Conservation (phyloP, 305 asterid genomes). For the Fraxinus baroniana region DNA sequence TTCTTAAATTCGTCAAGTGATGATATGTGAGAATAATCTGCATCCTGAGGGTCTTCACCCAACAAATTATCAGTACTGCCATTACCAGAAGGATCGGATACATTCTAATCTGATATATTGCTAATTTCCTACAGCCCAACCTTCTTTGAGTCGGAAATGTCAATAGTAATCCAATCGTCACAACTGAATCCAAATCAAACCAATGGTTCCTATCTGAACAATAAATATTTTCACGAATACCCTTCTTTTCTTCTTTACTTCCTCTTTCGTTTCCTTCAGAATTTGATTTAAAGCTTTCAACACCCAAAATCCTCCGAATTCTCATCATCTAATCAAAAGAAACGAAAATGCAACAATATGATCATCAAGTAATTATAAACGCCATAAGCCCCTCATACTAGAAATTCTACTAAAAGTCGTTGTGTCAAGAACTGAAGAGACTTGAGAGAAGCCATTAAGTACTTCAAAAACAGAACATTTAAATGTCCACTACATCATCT, state of each 20-base stretch:
- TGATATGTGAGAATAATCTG: conserved; percentile 59
- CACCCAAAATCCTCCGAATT: conserved; percentile 16
- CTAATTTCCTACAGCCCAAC: conserved; percentile 14
- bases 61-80: conserved; percentile 16
- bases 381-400: background rate
- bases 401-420: background rate
- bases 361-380: background rate
- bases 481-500: background rate
- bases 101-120: conserved; percentile 9
- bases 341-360: background rate
- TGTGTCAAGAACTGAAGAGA: background rate
- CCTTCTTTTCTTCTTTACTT: conserved; percentile 26
- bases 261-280: conserved; percentile 9
- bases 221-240: background rate
- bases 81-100: conserved; percentile 3
- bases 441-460: background rate
- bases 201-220: background rate
- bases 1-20: conserved; percentile 50
- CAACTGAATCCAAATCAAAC: conserved; percentile 23
- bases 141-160: conserved; percentile 24
- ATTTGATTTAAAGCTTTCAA: too few relatives aligned
- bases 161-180: conserved; percentile 20
- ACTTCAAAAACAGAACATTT: background rate
- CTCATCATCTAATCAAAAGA: conserved; percentile 24
- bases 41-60: conserved; percentile 66